These are phyloP conservation scores for Hemileia vastatrix DNA, from an alignment of 1,284 basidiomycete genomes.

Conservation along the genomic window DNA sequence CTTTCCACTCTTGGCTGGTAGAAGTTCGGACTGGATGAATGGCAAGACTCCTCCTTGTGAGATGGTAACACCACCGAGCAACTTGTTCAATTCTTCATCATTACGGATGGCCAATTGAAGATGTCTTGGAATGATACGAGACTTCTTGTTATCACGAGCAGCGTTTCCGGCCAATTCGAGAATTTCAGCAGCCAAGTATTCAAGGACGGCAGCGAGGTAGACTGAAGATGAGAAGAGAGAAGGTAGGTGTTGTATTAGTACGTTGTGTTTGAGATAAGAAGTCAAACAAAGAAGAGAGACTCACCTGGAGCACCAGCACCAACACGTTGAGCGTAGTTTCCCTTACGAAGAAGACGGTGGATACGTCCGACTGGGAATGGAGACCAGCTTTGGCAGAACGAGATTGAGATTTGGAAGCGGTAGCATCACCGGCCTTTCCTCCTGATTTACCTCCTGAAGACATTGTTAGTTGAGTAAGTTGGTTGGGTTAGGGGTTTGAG, in stretches of 20 bases:
- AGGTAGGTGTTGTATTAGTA: background rate
- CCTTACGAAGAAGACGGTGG: slow-evolving; percentile 72
- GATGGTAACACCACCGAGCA: slow-evolving; percentile 74
- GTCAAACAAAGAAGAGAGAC: slow-evolving; percentile 36
- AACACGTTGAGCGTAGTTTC: slow-evolving; percentile 69
- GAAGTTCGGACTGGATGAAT: slow-evolving; percentile 56
- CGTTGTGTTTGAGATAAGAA: background rate
- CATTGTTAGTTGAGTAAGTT: slow-evolving; percentile 10
- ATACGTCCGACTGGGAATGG: slow-evolving; percentile 79
- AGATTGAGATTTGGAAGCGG: slow-evolving; percentile 53
- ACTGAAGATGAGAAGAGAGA: slow-evolving; percentile 50
- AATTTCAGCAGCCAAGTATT: slow-evolving; percentile 77
- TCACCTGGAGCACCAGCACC: slow-evolving; percentile 63
- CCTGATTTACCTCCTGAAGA: slow-evolving; percentile 49
- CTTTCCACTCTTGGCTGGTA: slow-evolving; percentile 59
- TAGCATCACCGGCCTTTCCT: slow-evolving; percentile 44
- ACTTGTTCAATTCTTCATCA: slow-evolving; percentile 54
- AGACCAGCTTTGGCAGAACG: slow-evolving; percentile 74
- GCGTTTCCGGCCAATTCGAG: slow-evolving; percentile 78
- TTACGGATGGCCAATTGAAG: slow-evolving; percentile 80
- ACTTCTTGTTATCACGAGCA: slow-evolving; percentile 63
- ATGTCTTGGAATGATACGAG: slow-evolving; percentile 82
- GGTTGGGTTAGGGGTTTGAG: background rate
- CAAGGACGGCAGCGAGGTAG: slow-evolving; percentile 72
- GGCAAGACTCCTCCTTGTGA: slow-evolving; percentile 84